Base-by-base conservation (phyloP, 495 filamentous ascomycete genomes). In the Diplogelasinospora grovesii region DNA sequence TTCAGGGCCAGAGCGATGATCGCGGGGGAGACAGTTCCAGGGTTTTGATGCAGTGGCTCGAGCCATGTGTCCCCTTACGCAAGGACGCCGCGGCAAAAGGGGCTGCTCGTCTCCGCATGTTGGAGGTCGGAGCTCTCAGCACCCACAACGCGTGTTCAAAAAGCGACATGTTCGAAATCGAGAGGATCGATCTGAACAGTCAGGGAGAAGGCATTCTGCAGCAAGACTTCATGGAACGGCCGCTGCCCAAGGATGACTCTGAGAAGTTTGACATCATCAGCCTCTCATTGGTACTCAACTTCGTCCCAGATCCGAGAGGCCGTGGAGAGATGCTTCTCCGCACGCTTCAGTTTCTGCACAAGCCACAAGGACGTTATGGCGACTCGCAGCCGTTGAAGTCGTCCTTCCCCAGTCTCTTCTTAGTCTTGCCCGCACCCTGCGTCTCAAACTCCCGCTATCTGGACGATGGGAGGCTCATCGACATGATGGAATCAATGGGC, bases 261-360 rank as follows among this genome's bases (percentile, higher is more conserved):
- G 81, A 90, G 29, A 65, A 63, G 21, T 97, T 96, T 55, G 83
- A 99, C 56, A 70, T 95, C 29, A 81, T 99, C 53, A 92, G 85
- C 46, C 73, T 99, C n/a, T 94, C 86, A 1, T 68, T 99, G 35
- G 93, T 99, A 7, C 71, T 99, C 15, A 99, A 99, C 61, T 99
- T 85, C 56, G 89, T 96, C 18, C 81, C 89, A 8, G 75, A 85
- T 47, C 70, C 86, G 10, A 63, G 57, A n/a, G 74, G 66, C 14
- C 74, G 89, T 48, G 92, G 92, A 8, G 79, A 85, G 43, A 99
- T 99, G 92, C 73, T 99, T 39, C 73, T 74, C 41, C 78, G 88
- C 30, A 78, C 85, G 35, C 70, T 76, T 25, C 55, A 75, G 26
- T 87, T 93, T 52, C 72, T 90, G 14, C 69, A 65, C 25, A 29